Evolutionary conservation across 352 stramenopile genomes (phyloP).

Genomic region (Phytopythium vexans): DNA sequence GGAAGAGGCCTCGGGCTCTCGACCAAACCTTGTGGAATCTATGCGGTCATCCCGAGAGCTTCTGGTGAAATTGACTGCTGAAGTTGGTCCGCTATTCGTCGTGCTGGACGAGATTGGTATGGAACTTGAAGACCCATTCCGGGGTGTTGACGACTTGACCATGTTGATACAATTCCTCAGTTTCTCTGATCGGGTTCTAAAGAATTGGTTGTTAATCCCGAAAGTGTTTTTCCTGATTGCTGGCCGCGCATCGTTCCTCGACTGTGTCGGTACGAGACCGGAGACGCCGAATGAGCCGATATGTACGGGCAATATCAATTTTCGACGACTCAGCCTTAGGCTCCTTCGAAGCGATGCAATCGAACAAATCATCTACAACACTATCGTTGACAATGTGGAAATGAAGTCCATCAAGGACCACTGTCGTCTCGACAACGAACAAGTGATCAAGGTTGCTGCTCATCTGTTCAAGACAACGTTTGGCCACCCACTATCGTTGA

Average conservation of each 20-base stretch:
- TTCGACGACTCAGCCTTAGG: too few species aligned
- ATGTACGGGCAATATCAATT: too few species aligned
- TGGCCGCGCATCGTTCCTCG: conserved; percentile 9
- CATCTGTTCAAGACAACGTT: conserved; percentile 2
- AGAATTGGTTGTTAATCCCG: conserved; percentile 1
- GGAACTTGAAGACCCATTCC: neutral
- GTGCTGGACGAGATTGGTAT: conserved; percentile 13
- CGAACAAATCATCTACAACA: too few species aligned
- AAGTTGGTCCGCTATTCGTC: conserved; percentile 24
- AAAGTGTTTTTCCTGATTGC: conserved; percentile 18
- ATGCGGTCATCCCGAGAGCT: neutral
- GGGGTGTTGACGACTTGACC: too few species aligned
- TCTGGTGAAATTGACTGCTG: conserved; percentile 4
- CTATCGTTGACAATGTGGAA: too few species aligned
- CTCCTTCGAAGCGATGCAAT: too few species aligned
- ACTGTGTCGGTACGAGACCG: conserved; percentile 4
- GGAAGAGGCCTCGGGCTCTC: too few species aligned
- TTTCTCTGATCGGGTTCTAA: too few species aligned
- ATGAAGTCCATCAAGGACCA: neutral
- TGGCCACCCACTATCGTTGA: neutral
- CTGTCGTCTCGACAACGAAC: neutral
- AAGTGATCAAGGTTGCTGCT: neutral
- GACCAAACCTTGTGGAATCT: too few species aligned
- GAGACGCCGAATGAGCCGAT: too few species aligned
- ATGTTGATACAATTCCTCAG: too few species aligned